Conservation (phyloP, 805 yeast genomes). For the Candida xyloterini region DNA sequence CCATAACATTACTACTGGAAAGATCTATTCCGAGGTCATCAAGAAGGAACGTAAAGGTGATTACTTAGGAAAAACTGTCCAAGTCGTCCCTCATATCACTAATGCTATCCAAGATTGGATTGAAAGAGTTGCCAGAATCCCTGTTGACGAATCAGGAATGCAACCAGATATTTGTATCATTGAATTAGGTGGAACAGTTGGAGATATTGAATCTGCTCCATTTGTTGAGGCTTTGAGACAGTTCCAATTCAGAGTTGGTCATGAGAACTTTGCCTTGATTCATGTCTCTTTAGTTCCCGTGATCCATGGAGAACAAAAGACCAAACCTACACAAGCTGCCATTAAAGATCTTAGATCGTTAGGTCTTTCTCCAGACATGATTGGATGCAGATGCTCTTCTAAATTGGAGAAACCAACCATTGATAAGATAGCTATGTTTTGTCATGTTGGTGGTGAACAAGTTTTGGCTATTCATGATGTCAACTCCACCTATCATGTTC, state of each 20-base stretch:
- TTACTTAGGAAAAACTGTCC: constrained; percentile 98
- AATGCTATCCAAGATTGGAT: constrained; percentile 99
- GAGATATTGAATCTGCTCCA: constrained; percentile 98
- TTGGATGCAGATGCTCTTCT: constrained; percentile 95
- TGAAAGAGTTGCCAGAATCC: constrained; percentile 84
- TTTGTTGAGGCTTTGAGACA: constrained; percentile 98
- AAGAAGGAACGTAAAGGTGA: constrained; percentile 95
- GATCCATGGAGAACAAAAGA: constrained; percentile 97
- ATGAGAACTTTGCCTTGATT: constrained; percentile 88
- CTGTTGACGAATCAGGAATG: constrained; percentile 85
- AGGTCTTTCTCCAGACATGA: constrained; percentile 93
- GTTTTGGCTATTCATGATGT: constrained; percentile 96
- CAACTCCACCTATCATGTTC: constrained; percentile 96
- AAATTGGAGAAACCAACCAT: constrained; percentile 79
- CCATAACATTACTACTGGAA: constrained; percentile 98
- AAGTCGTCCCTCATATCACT: constrained; percentile 97
- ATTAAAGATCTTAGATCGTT: constrained; percentile 92
- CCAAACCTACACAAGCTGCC: constrained; percentile 99
- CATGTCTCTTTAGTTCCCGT: constrained; percentile 98
- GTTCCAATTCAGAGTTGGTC: constrained; percentile 95
- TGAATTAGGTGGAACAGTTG: constrained; percentile 98
- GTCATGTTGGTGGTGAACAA: constrained; percentile 98
- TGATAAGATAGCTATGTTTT: constrained; percentile 96
- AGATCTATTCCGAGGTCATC: constrained; percentile 90
- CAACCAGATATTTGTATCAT: constrained; percentile 96